Percentiles rank a stretch among this genome's conserved stretches.
These are phyloP conservation scores for Hypoxylon sp. DNA, from an alignment of 2,329 filamentous ascomycete species.

Conservation along the genomic window DNA sequence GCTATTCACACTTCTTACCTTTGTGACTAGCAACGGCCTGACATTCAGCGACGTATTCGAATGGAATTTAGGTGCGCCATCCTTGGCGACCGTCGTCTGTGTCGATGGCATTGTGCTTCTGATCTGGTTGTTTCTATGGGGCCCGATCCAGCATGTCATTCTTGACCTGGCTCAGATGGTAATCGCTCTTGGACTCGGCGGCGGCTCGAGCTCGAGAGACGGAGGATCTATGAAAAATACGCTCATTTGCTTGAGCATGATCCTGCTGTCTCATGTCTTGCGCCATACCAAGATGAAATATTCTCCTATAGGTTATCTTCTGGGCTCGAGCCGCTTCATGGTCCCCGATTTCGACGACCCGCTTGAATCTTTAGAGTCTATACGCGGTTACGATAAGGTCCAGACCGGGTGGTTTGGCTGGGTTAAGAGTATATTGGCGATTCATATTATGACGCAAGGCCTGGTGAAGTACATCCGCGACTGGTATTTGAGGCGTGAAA, in stretches of 20 bases:
- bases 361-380: conserved; percentile 57
- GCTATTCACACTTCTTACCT: conserved; percentile 91
- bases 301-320: conserved; percentile 59
- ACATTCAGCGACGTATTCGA: conserved; percentile 94
- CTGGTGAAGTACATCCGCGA: conserved; percentile 77
- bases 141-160: conserved; percentile 86
- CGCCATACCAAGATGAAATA: conserved; percentile 63
- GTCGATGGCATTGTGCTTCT: conserved; percentile 86
- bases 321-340: conserved; percentile 61
- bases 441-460: conserved; percentile 81
- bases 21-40: conserved; percentile 84
- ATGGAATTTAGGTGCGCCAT: conserved; percentile 85
- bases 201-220: conserved; percentile 76
- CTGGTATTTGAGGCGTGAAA: conserved; percentile 73
- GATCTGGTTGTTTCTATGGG: conserved; percentile 89
- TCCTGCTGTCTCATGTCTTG: conserved; percentile 66
- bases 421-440: conserved; percentile 75
- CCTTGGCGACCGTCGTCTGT: conserved; percentile 83
- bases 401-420: conserved; percentile 68
- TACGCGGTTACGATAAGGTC: conserved; percentile 65
- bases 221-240: conserved; percentile 76
- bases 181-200: conserved; percentile 90
- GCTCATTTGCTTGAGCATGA: conserved; percentile 76
- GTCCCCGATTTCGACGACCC: conserved; percentile 60
- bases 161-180: conserved; percentile 93